phyloP scores from a whole-genome alignment of 257 asterid genomes.

The Lavandula angustifolia region DNA sequence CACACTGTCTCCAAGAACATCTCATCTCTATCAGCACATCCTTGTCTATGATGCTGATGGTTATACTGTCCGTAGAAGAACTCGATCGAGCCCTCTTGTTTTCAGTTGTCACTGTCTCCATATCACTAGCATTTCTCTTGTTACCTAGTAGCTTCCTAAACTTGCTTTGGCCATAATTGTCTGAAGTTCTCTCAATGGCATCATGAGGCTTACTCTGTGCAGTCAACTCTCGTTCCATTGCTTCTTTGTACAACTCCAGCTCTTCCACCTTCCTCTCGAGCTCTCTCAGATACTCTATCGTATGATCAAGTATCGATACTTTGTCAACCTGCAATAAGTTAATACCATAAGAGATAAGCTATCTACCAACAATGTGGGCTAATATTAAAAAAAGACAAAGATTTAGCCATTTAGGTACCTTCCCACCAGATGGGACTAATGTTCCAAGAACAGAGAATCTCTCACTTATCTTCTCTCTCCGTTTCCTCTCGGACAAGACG shows the following conservation, averaged over 20 bases:
- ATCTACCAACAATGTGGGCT: background rate
- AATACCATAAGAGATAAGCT: constrained; percentile 4
- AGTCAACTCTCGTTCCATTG: constrained; percentile 38
- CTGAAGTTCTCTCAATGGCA: constrained; percentile 67
- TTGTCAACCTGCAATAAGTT: constrained; percentile 70
- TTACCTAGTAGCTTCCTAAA: constrained; percentile 34
- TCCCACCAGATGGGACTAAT: constrained; percentile 76
- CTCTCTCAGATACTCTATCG: constrained; percentile 73
- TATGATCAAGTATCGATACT: constrained; percentile 75
- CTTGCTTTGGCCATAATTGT: constrained; percentile 51
- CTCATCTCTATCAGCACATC: constrained; percentile 59
- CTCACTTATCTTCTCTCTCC: constrained; percentile 73
- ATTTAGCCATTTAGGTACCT: constrained; percentile 46
- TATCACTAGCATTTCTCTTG: constrained; percentile 67
- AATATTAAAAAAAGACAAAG: too few relatives aligned
- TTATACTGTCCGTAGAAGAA: constrained; percentile 44
- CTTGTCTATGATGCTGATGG: constrained; percentile 49
- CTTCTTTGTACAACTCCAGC: constrained; percentile 57
- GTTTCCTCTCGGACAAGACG: constrained; percentile 73
- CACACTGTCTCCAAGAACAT: constrained; percentile 62
- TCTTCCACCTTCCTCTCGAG: constrained; percentile 66
- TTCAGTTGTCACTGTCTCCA: constrained; percentile 38
- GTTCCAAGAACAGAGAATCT: constrained; percentile 69
- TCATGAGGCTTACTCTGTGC: constrained; percentile 46
- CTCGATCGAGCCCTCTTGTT: constrained; percentile 34